phyloP scores from a whole-genome alignment of 2,329 filamentous ascomycete species.

The Fusarium sulawesiense region DNA sequence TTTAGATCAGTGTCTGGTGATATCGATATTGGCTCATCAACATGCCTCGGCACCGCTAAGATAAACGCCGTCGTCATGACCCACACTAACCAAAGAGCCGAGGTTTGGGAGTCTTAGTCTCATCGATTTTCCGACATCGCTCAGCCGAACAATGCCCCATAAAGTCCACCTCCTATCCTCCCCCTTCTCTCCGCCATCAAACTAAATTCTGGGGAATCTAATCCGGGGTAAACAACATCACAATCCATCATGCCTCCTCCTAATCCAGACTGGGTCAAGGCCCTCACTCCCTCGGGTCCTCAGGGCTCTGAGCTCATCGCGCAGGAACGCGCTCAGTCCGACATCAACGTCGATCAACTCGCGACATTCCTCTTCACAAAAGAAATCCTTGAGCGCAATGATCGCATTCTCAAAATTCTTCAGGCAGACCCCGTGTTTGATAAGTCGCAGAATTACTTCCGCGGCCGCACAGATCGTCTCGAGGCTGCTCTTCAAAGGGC shows the following conservation, averaged over 20 bases:
- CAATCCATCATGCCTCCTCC: constrained; percentile 39
- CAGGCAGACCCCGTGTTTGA: constrained; percentile 77
- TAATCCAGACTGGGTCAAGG: constrained; percentile 50
- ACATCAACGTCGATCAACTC: constrained; percentile 74
- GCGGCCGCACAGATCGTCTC: constrained; percentile 75
- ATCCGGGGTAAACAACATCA: constrained; percentile 3
- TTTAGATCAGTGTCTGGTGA: not conserved
- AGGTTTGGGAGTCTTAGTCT: constrained; percentile 33
- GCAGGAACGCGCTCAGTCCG: constrained; percentile 75
- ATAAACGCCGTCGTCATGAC: constrained; percentile 14
- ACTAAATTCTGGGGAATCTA: constrained; percentile 1
- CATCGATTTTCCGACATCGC: constrained; percentile 31
- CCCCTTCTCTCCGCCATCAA: not conserved
- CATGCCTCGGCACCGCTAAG: constrained; percentile 9
- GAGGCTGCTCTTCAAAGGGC: constrained; percentile 75
- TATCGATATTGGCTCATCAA: not conserved
- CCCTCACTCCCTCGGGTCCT: constrained; percentile 62
- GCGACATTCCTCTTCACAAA: constrained; percentile 76
- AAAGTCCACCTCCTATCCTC: constrained; percentile 17
- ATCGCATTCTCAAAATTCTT: constrained; percentile 72
- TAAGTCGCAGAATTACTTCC: constrained; percentile 82
- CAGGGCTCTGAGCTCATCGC: constrained; percentile 76
- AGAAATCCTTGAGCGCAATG: constrained; percentile 69
- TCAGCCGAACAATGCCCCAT: constrained; percentile 27
- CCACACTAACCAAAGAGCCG: constrained; percentile 18